Percentiles rank a stretch among this genome's conserved stretches.
Evolutionary conservation across 768 basidiomycete genomes (phyloP).

Genomic region (Naganishia randhawae): DNA sequence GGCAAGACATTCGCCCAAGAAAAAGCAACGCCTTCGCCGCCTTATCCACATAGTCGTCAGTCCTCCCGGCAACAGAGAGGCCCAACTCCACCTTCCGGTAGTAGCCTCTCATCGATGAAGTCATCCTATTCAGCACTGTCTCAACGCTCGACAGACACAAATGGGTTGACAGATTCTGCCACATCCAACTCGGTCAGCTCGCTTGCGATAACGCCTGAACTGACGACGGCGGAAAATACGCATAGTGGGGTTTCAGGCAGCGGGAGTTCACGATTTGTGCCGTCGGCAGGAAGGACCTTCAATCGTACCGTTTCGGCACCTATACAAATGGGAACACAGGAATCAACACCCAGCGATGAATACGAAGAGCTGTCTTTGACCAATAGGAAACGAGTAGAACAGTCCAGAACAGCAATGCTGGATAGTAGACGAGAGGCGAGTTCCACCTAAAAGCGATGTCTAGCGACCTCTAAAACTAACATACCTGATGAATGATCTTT

Average conservation of each 20-base stretch:
- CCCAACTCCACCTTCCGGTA: slow-evolving; percentile 13
- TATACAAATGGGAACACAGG: slow-evolving; percentile 2
- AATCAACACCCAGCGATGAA: neutral
- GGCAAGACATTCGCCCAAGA: neutral
- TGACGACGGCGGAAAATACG: neutral
- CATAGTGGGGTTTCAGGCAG: neutral
- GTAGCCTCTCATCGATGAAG: slow-evolving; percentile 15
- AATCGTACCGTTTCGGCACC: slow-evolving; percentile 15
- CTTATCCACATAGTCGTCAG: slow-evolving; percentile 1
- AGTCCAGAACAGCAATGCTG: neutral
- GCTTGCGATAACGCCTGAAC: slow-evolving; percentile 14
- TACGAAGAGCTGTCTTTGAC: slow-evolving; percentile 19
- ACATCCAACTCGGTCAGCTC: slow-evolving; percentile 5
- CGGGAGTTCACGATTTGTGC: slow-evolving; percentile 14
- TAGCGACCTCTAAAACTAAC: neutral
- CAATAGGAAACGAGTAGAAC: slow-evolving; percentile 14
- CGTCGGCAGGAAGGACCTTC: slow-evolving; percentile 8
- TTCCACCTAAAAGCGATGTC: neutral
- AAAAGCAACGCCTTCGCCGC: slow-evolving; percentile 12
- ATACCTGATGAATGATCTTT: neutral
- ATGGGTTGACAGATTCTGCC: slow-evolving; percentile 14
- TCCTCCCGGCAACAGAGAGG: neutral
- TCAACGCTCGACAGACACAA: slow-evolving; percentile 3
- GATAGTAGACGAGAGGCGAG: slow-evolving; percentile 2
- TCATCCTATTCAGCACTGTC: slow-evolving; percentile 4